Percentiles rank a stretch among this genome's conserved stretches.
Evolutionary conservation across 2,329 filamentous ascomycete species (phyloP).

Genomic region (Cercospora zeina): DNA sequence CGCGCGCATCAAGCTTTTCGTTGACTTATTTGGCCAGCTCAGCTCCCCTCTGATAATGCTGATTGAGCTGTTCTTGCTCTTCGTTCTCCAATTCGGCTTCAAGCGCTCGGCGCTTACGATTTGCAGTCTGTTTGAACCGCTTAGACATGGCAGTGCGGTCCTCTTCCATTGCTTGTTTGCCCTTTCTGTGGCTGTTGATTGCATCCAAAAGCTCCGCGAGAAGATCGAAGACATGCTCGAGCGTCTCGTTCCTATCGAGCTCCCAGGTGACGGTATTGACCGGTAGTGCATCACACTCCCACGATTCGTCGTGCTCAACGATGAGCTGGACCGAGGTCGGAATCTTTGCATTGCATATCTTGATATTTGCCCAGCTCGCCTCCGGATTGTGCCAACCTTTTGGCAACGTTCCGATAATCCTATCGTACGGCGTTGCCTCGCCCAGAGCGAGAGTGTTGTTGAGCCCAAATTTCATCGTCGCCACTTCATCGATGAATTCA

Average conservation of each 20-base stretch:
- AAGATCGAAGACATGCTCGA: neutral
- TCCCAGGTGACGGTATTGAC: neutral
- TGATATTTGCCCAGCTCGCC: neutral
- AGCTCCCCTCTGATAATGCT: too few species aligned
- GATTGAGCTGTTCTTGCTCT: too few species aligned
- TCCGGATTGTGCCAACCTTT: neutral
- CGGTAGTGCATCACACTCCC: neutral
- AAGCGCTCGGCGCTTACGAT: too few species aligned
- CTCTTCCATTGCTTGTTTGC: neutral
- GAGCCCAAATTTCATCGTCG: neutral
- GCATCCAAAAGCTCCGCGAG: neutral
- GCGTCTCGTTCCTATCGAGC: neutral
- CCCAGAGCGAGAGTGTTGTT: neutral
- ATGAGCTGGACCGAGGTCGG: neutral
- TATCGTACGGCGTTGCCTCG: neutral
- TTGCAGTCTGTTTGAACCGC: too few species aligned
- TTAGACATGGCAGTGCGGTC: too few species aligned
- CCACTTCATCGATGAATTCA: too few species aligned
- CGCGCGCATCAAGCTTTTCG: too few species aligned
- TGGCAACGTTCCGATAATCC: neutral
- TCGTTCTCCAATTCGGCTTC: too few species aligned
- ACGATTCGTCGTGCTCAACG: neutral
- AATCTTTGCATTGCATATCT: neutral
- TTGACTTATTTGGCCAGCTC: too few species aligned
- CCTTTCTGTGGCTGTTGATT: neutral